Base-by-base conservation (phyloP, 768 basidiomycete species). In the Lactarius tabidus region DNA sequence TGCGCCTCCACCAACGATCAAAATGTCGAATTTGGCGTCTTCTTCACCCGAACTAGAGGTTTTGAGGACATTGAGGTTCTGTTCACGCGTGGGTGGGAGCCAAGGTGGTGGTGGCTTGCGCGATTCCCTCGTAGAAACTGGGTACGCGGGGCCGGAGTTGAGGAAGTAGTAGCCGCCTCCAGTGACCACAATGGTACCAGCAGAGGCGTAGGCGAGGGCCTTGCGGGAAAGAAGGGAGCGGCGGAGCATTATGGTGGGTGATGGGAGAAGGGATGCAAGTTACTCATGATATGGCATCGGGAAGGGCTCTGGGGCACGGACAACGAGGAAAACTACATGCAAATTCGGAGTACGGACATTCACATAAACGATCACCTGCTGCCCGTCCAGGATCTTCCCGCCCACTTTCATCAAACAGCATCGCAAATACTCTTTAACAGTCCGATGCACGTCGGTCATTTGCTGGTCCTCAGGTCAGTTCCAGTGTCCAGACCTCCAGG, bases 1-100 rank as follows among this genome's bases (percentile, higher is more conserved):
- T 6, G 96, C 96, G 23, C 96, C 96, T 43, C 96, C 95, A 31
- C 95, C 96, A 36, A 98, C 87, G 69, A 98, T 79, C 57, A 95
- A 77, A 33, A 95, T 71, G 75, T 95, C 93, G 67, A 91, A 91
- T 57, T 84, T 83, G 17, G 85, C 81, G 23, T 81, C 79, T 2
- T 78, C 79, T 2, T 68, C 62, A 0, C 57, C 65, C 68, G 69
- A 53, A 3, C 55, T 66, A 9, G 84, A 82, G 2, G 79, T 79
- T 70, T 79, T 82, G 20, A 93, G 81, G 1, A 80, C 73, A 18
- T 80, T 77, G 39, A 93, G 72, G 84, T 90, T 90, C 29, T 87
- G 78, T n/a, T 80, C 75, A 29, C 91, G 75, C 8, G 83, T 78
- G 0, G 91, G 91, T 0, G 91, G 90, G 0, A 86, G 86, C 91